Evolutionary conservation across 2,329 filamentous ascomycete genomes (phyloP).

Genomic region (Cladophialophora chaetospira): DNA sequence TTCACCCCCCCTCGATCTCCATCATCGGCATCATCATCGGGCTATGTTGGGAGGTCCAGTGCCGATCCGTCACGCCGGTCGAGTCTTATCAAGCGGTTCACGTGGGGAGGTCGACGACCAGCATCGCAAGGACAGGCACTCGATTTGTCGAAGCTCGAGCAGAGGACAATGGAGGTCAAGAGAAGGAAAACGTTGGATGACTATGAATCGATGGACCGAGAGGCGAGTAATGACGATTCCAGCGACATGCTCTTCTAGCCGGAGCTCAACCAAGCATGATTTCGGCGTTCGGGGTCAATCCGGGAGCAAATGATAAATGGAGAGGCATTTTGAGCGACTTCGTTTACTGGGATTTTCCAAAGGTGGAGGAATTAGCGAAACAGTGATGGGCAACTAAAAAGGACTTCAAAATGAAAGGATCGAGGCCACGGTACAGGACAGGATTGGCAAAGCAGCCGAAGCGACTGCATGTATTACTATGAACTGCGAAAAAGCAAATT

Average conservation of each 20-base stretch:
- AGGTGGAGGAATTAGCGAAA: not conserved
- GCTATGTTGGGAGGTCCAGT: constrained; percentile 10
- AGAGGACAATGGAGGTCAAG: constrained; percentile 29
- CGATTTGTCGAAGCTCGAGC: constrained; percentile 15
- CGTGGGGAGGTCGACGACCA: constrained; percentile 23
- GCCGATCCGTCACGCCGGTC: constrained; percentile 21
- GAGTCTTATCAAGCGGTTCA: constrained; percentile 25
- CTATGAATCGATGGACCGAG: constrained; percentile 25
- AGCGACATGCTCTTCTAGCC: constrained; percentile 27
- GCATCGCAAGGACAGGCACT: constrained; percentile 8
- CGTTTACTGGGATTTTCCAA: not conserved
- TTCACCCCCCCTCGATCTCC: constrained; percentile 12
- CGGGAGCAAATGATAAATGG: not conserved
- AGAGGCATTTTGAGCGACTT: not conserved
- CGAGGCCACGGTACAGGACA: not conserved
- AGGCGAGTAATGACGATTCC: constrained; percentile 19
- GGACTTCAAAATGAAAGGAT: not conserved
- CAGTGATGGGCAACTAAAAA: not conserved
- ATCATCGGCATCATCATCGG: constrained; percentile 22
- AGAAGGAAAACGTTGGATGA: constrained; percentile 28
- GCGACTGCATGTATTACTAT: constrained; percentile 6
- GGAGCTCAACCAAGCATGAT: not conserved
- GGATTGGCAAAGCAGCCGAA: not conserved
- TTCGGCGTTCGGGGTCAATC: constrained; percentile 5
- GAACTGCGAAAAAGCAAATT: not conserved